A percentile compares a stretch with the other conserved stretches of the same genome.
Conservation (phyloP, 2,329 filamentous ascomycete species). For the Epichloe bromicola region DNA sequence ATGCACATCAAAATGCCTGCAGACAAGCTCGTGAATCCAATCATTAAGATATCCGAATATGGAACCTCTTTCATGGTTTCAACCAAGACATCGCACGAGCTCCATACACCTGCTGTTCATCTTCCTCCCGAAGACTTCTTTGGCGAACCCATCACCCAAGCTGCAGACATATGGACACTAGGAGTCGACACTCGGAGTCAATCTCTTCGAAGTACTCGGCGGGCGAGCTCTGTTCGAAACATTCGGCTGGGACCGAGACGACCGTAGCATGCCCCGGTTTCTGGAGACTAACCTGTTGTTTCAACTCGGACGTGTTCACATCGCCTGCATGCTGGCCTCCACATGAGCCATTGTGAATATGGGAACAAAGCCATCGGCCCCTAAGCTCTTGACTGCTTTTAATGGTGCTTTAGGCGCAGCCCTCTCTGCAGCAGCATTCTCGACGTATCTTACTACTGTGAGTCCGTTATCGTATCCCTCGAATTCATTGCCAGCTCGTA, state of each 20-base stretch:
- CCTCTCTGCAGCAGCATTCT: no score
- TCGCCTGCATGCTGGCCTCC: no score
- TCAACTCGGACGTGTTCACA: no score
- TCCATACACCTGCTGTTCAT: constrained; percentile 10
- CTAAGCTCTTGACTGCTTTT: no score
- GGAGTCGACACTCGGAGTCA: constrained; percentile 12
- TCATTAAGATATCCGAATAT: constrained; percentile 8
- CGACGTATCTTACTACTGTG: no score
- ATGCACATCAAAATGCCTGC: constrained; percentile 9
- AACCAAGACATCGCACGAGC: constrained; percentile 5
- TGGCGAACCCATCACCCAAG: constrained; percentile 10
- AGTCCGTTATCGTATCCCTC: no score
- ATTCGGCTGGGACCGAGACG: constrained; percentile 10
- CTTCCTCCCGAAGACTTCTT: constrained; percentile 13
- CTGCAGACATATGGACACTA: constrained; percentile 14
- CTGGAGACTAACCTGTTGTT: no score
- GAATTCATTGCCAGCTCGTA: no score
- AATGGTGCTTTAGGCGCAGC: no score
- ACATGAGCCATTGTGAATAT: no score
- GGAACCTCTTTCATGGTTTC: constrained; percentile 12
- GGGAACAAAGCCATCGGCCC: no score
- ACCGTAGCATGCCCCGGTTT: background rate
- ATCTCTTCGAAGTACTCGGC: constrained; percentile 12
- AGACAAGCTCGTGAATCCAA: constrained; percentile 4
- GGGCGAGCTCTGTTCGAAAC: constrained; percentile 11